A percentile compares a stretch with the other conserved stretches of the same genome.
These are phyloP conservation scores for Backusella luteola DNA, from an alignment of 192 early-diverging fungal species.

Conservation along the genomic window DNA sequence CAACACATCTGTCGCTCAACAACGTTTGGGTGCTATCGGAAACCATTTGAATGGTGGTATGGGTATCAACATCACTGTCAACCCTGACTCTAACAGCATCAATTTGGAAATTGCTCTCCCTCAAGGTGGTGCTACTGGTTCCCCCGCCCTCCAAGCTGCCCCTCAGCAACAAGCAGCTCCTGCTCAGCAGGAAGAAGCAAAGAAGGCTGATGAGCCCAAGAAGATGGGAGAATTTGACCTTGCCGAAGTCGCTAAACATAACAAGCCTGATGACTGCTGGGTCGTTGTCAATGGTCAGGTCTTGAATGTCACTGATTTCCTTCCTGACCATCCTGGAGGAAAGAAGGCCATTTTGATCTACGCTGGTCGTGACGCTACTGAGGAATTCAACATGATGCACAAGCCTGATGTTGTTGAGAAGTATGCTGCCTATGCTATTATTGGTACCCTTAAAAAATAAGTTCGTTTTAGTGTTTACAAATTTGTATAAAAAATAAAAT, in stretches of 20 bases:
- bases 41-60: slow-evolving; percentile 64
- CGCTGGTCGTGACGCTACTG: slow-evolving; percentile 82
- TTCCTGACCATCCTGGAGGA: slow-evolving; percentile 80
- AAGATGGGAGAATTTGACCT: slow-evolving; percentile 54
- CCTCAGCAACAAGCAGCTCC: slow-evolving; percentile 28
- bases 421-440: slow-evolving; percentile 52
- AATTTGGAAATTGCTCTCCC: slow-evolving; percentile 55
- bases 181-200: slow-evolving; percentile 37
- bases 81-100: slow-evolving; percentile 46
- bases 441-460: slow-evolving; percentile 38
- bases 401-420: slow-evolving; percentile 79
- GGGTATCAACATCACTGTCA: slow-evolving; percentile 61
- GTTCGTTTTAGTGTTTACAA: slow-evolving; percentile 11
- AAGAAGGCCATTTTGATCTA: slow-evolving; percentile 84
- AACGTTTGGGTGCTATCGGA: slow-evolving; percentile 66
- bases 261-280: slow-evolving; percentile 81
- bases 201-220: slow-evolving; percentile 33
- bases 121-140: slow-evolving; percentile 22
- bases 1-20: slow-evolving; percentile 46
- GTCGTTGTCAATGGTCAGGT: slow-evolving; percentile 84
- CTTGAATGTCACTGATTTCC: slow-evolving; percentile 74
- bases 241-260: slow-evolving; percentile 85
- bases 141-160: slow-evolving; percentile 13
- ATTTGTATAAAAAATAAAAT: slow-evolving; percentile 20
- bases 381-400: slow-evolving; percentile 86